Conservation (phyloP, 225 moss, liverwort and hornwort species). For the Pleurozium schreberi region DNA sequence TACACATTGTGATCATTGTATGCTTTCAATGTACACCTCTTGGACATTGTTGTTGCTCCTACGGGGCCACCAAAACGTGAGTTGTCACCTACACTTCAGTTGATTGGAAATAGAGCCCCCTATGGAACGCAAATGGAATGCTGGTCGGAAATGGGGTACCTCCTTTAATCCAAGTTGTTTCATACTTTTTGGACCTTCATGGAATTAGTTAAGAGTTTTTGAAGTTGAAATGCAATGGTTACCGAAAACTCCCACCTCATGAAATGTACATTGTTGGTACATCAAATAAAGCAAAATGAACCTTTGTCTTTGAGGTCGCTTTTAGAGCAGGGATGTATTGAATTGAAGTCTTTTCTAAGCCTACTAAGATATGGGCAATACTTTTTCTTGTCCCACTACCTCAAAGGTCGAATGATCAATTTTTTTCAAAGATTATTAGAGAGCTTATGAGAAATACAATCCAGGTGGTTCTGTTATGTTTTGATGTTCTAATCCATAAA, state of each 20-base stretch:
- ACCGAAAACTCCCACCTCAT: not conserved
- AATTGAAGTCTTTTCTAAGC: not conserved
- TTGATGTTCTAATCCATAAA: not conserved
- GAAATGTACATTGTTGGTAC: not conserved
- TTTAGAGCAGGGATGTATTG: not conserved
- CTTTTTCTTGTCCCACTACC: not conserved
- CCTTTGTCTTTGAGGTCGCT: not conserved
- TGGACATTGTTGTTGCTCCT: too few species aligned
- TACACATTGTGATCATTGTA: too few species aligned
- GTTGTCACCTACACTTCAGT: too few species aligned
- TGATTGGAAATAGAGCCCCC: too few species aligned
- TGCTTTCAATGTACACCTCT: too few species aligned
- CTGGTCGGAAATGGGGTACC: too few species aligned
- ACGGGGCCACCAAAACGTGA: too few species aligned
- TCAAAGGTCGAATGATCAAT: not conserved
- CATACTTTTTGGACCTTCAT: not conserved
- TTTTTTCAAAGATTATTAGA: not conserved
- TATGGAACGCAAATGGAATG: too few species aligned
- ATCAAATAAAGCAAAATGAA: not conserved
- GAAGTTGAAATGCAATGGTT: not conserved
- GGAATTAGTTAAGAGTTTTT: not conserved
- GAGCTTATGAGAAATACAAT: not conserved
- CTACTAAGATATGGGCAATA: not conserved
- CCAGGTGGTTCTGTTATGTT: not conserved
- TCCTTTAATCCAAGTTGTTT: not conserved